Conservation (phyloP, 768 basidiomycete genomes). For the Collybia sordida region DNA sequence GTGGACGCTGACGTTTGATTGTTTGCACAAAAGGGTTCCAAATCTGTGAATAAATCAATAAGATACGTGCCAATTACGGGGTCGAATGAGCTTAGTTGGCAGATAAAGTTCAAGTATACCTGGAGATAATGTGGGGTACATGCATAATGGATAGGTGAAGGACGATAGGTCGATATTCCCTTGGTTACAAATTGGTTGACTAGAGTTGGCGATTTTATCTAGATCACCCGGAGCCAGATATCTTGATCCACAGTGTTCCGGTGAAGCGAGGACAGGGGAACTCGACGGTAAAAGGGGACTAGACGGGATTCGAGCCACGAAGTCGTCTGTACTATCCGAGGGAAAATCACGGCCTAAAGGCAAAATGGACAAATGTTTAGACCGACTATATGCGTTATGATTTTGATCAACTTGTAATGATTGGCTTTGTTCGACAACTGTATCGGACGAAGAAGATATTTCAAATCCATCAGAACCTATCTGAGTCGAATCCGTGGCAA, state of each 20-base stretch:
- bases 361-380: neutral
- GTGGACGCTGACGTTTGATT: neutral
- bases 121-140: neutral
- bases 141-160: neutral
- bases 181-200: neutral
- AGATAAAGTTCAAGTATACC: neutral
- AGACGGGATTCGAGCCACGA: neutral
- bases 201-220: neutral
- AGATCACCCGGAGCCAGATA: neutral
- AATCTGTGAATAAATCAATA: neutral
- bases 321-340: neutral
- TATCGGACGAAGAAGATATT: neutral
- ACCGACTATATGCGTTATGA: constrained; percentile 1
- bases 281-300: neutral
- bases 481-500: neutral
- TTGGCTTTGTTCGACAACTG: neutral
- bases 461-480: neutral
- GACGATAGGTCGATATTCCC: neutral
- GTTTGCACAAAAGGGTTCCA: too few species aligned
- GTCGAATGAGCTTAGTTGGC: neutral
- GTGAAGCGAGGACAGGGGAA: neutral
- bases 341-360: neutral
- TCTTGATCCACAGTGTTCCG: neutral
- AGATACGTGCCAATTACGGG: neutral
- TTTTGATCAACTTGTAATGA: neutral